A percentile compares a stretch with the other conserved stretches of the same genome.
phyloP scores from a whole-genome alignment of 495 filamentous ascomycete genomes.

The Thozetella sp. region DNA sequence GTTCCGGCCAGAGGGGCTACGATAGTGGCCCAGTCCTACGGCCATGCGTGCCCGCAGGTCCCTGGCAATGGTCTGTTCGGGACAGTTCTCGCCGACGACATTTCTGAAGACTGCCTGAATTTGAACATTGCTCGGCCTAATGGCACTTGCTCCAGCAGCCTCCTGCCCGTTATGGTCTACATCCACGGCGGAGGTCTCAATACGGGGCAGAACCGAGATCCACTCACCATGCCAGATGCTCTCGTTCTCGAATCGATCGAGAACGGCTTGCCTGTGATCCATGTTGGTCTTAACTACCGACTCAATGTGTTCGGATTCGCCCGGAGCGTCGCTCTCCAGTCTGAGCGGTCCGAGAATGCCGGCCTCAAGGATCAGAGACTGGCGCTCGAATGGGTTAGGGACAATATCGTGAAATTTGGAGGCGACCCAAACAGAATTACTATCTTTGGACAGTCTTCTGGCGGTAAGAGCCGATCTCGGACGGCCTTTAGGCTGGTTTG shows the following conservation, averaged over 20 bases:
- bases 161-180: conserved; percentile 45
- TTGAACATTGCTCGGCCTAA: conserved; percentile 42
- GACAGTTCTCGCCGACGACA: conserved; percentile 28
- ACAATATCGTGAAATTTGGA: conserved; percentile 59
- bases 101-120: conserved; percentile 47
- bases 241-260: conserved; percentile 39
- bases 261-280: conserved; percentile 39
- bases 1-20: conserved; percentile 24
- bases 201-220: conserved; percentile 34
- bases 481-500: background rate
- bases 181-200: conserved; percentile 41
- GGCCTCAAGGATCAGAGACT: conserved; percentile 41
- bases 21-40: conserved; percentile 37
- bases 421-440: conserved; percentile 35
- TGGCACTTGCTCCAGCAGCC: conserved; percentile 19
- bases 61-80: conserved; percentile 19
- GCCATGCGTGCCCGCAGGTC: conserved; percentile 43
- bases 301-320: conserved; percentile 22
- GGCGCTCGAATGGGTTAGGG: conserved; percentile 53
- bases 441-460: conserved; percentile 59
- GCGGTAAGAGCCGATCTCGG: conserved; percentile 18
- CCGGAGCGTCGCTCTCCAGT: conserved; percentile 22
- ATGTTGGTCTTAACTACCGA: conserved; percentile 31
- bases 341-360: conserved; percentile 43
- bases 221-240: conserved; percentile 30